Base-by-base conservation (phyloP, 2,329 filamentous ascomycete genomes). In the Paecilomyces sp. region DNA sequence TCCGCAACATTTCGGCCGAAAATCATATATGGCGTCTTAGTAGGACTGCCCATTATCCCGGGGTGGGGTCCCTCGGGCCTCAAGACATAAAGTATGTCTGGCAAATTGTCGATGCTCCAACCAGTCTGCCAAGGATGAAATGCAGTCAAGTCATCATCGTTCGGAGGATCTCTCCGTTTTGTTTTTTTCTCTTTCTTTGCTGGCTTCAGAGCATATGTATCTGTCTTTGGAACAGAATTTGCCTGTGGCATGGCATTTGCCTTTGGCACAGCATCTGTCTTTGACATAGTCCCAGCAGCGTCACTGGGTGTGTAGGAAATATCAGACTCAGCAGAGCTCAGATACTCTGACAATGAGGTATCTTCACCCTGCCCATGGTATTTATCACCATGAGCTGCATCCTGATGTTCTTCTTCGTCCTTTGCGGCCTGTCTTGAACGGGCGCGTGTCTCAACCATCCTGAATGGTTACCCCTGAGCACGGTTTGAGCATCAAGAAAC, bases 81-180 rank as follows among this genome's bases (percentile, higher is more conserved):
- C 41, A 68, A 61, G 3, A 58, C 34, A 47, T 71, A 70, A 11
- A 71, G 41, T 2, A 71, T 67, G 24, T 67, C 68, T 0, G 68
- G 70, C 11, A 71, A 55, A 51, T 67, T 65, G 3, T 67, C 28
- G 9, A 68, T 47, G 24, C 56, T 65, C 69, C 69, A 71, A 12
- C 54, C 50, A 9, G 28, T 54, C 57, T 71, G 69, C 7, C 58
- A 64, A 4, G 51, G 7, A 24, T 62, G 58, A 11, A 53, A 25
- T 18, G 61, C 22, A 8, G 65, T 66, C 6, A 22, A 50, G 51
- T 59, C 58, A 47, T 60, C 50, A 33, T 47, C 18, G 18, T 33
- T 54, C 15, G 57, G 30, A 8, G 54, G 6, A 22, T 15, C 54
- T 24, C 34, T 41, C 51, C 55, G 50, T n/a, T 34, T 36, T 33